phyloP scores from a whole-genome alignment of 169 alveolate genomes.

The Plasmodium gonderi region DNA sequence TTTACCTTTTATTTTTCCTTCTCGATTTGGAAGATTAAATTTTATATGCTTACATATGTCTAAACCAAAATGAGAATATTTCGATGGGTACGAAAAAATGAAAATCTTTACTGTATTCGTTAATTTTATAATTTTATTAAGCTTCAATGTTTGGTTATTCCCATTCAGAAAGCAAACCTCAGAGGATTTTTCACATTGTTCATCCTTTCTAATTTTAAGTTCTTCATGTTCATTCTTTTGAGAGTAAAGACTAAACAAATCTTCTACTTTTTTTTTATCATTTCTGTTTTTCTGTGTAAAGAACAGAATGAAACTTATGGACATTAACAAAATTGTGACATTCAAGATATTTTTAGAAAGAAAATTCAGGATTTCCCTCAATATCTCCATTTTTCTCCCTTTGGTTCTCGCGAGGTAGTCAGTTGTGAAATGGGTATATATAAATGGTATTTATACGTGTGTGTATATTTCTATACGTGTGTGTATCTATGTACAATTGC shows the following conservation, averaged over 20 bases:
- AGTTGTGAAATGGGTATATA: background rate
- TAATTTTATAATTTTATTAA: constrained; percentile 16
- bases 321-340: constrained; percentile 11
- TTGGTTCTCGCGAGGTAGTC: background rate
- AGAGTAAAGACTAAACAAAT: constrained; percentile 13
- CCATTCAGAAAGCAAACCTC: constrained; percentile 20
- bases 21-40: constrained; percentile 16
- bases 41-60: constrained; percentile 75
- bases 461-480: background rate
- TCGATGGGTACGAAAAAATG: constrained; percentile 62
- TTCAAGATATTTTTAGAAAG: background rate
- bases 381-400: background rate
- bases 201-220: background rate
- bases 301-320: constrained; percentile 1
- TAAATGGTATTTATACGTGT: background rate
- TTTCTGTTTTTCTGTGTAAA: constrained; percentile 10
- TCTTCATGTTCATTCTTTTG: constrained; percentile 57
- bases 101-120: constrained; percentile 52
- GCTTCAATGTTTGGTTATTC: constrained; percentile 8
- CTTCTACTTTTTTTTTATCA: background rate
- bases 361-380: background rate
- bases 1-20: constrained; percentile 63
- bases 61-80: constrained; percentile 63
- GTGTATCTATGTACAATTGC: background rate
- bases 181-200: background rate